A percentile compares a stretch with the other conserved stretches of the same genome.
phyloP scores from a whole-genome alignment of 371 early-diverging fungal genomes.

The Basidiobolus meristosporus region DNA sequence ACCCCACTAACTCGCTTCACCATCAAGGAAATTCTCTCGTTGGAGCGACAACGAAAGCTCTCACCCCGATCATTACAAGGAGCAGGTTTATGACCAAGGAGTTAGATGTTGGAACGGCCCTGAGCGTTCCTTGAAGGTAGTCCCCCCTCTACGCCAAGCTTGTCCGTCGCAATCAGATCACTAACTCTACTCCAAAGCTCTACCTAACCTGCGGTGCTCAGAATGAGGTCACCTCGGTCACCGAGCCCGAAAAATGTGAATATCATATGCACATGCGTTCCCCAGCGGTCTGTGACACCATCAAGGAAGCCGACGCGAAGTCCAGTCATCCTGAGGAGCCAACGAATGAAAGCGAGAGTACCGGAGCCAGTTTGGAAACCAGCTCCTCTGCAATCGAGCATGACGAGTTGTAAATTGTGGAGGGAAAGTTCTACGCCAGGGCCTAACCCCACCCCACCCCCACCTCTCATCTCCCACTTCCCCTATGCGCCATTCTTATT shows the following conservation, averaged over 20 bases:
- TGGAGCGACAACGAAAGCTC: neutral
- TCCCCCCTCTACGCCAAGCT: neutral
- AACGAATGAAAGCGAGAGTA: too few relatives aligned
- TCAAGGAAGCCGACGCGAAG: neutral
- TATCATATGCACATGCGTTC: slow-evolving; percentile 48
- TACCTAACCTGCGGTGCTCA: slow-evolving; percentile 39
- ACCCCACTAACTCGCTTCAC: neutral
- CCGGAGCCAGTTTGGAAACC: too few relatives aligned
- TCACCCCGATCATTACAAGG: slow-evolving; percentile 15
- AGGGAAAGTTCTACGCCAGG: too few relatives aligned
- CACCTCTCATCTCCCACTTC: too few relatives aligned
- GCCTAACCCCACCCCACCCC: too few relatives aligned
- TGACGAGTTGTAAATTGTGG: too few relatives aligned
- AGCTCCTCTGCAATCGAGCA: too few relatives aligned
- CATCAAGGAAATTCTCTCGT: neutral
- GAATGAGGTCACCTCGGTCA: slow-evolving; percentile 39
- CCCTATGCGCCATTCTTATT: too few relatives aligned
- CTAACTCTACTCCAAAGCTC: neutral
- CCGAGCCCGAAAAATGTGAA: slow-evolving; percentile 88
- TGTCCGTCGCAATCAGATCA: neutral
- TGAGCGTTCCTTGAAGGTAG: slow-evolving; percentile 37
- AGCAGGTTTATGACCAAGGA: slow-evolving; percentile 50
- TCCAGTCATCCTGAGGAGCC: too few relatives aligned
- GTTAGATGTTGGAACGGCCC: slow-evolving; percentile 89
- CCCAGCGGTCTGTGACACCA: slow-evolving; percentile 48